These are phyloP conservation scores for Monilinia fructicola DNA, from an alignment of 2,329 filamentous ascomycete genomes.

Conservation along the genomic window DNA sequence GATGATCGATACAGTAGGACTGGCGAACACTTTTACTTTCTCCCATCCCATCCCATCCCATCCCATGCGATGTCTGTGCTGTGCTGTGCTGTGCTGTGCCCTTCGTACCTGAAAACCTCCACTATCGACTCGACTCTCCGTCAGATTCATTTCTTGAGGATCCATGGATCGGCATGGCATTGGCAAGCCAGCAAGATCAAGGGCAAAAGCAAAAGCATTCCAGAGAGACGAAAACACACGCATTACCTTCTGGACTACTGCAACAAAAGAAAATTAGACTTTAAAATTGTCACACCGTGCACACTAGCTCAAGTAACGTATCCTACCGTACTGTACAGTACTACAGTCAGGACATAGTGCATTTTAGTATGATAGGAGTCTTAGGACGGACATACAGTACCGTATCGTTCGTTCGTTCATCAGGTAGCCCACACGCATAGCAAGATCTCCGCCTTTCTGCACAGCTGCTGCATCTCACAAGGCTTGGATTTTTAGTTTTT, in stretches of 20 bases:
- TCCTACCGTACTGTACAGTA: background rate
- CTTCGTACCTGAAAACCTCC: background rate
- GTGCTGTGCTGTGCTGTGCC: background rate
- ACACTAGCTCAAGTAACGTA: background rate
- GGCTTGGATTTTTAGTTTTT: background rate
- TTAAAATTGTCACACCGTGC: constrained; percentile 5
- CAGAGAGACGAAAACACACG: background rate
- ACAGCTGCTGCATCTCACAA: constrained; percentile 17
- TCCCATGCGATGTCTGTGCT: background rate
- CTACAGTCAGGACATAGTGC: no score
- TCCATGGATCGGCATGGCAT: no score
- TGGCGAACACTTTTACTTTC: no score
- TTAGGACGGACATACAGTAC: no score
- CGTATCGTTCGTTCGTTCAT: no score
- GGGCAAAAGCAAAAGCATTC: background rate
- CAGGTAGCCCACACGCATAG: constrained; percentile 6
- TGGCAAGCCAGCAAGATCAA: background rate
- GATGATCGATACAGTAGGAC: no score
- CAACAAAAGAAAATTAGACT: background rate
- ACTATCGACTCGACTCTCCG: background rate
- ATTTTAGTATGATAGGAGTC: no score
- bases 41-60: no score
- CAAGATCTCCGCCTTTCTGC: constrained; percentile 23
- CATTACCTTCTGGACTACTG: background rate
- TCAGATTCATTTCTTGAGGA: background rate